These are phyloP conservation scores for Herpetospermum pedunculosum DNA, from an alignment of 306 rosid genomes.

Conservation along the genomic window DNA sequence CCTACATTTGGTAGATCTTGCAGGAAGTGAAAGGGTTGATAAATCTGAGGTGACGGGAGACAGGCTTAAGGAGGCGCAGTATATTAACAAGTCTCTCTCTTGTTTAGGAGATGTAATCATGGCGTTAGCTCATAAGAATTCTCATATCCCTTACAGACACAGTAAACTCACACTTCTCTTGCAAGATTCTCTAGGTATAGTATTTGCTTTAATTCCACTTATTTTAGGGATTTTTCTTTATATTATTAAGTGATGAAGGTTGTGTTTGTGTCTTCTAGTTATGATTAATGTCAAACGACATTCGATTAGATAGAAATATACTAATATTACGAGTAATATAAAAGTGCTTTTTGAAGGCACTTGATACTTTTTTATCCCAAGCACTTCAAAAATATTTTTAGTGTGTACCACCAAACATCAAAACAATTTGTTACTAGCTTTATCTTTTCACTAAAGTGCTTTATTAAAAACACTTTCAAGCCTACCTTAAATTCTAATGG, in stretches of 20 bases:
- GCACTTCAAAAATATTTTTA: too few relatives aligned
- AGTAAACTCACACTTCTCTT: constrained; percentile 96
- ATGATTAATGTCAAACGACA: neutral
- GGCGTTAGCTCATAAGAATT: constrained; percentile 88
- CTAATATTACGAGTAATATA: neutral
- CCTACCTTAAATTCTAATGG: neutral
- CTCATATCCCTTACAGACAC: constrained; percentile 90
- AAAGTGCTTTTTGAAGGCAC: neutral
- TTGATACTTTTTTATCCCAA: too few relatives aligned
- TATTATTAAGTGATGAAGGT: neutral
- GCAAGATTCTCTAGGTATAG: constrained; percentile 81
- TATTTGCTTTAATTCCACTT: neutral
- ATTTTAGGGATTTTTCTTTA: neutral
- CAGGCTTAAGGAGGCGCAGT: constrained; percentile 81
- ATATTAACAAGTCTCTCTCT: constrained; percentile 83
- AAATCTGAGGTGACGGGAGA: constrained; percentile 93
- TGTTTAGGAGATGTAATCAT: constrained; percentile 94
- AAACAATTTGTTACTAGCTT: neutral
- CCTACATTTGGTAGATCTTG: constrained; percentile 89
- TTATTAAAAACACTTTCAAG: neutral
- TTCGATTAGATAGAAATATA: neutral
- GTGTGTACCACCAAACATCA: neutral
- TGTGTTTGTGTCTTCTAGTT: neutral
- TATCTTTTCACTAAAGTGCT: neutral
- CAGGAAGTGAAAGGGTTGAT: constrained; percentile 95